Base-by-base conservation (phyloP, 106 monocot genomes). In the Acanthochlamys bracteata region DNA sequence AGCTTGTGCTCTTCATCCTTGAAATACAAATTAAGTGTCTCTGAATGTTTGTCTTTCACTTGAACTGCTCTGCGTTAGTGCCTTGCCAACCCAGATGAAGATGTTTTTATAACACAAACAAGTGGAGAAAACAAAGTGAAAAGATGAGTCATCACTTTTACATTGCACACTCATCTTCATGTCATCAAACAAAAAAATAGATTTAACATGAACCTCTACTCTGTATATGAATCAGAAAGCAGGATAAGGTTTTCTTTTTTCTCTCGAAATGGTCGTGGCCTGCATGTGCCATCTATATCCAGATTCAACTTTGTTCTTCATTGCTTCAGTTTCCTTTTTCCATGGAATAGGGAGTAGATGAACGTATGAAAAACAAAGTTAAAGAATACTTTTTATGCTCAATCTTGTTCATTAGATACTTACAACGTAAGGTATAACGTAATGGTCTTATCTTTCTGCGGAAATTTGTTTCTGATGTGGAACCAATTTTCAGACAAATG, bases 1-100 rank as follows among this genome's bases (percentile, higher is more conserved):
- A 21, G 53, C 47, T 73, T 43, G 61, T 23, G 41, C 23, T 73
- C 63, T 59, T 73, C 78, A 73, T 73, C 0, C 24, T 59, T 51
- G 42, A 70, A 23, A 14, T 27, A 19, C 16, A 11, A 55, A 55
- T 19, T 66, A n/a, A n/a, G 33, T 33, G 1, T 33, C 4, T 33
- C 6, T 33, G 33, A 1, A 6, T 33, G 33, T 6, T 33, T 33
- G 33, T 33, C n/a, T 42, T 57, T 13, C 59, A 10, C 43, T 63
- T 10, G 13, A 27, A 42, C 33, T 51, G 9, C 39, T 52, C 25
- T 39, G 27, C 17, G 15, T 6, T 33, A 33, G 4, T 33, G 33
- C 33, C 33, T 33, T 33, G 6, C 1, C 33, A 33, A 6, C 33
- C 6, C 33, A 3, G 33, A 33, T 33, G 33, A 33, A 15, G 21